These are phyloP conservation scores for Climacium dendroides DNA, from an alignment of 225 moss, liverwort and hornwort genomes.

Conservation along the genomic window DNA sequence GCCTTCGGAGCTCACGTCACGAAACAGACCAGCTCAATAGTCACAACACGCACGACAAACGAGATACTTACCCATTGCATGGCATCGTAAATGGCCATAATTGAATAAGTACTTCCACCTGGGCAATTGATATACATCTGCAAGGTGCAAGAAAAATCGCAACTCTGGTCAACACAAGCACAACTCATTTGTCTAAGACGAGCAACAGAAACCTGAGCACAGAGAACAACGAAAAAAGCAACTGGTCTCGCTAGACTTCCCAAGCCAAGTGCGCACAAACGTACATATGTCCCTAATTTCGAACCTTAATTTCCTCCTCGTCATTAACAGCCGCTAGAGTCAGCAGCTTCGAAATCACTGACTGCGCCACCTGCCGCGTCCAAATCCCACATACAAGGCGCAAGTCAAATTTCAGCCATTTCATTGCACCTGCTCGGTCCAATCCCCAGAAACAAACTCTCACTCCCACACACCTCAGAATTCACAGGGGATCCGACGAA, in stretches of 20 bases:
- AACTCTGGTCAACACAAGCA: not conserved
- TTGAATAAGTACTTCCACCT: constrained; percentile 86
- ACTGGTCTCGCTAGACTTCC: not conserved
- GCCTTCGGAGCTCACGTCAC: not conserved
- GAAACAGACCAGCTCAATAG: not conserved
- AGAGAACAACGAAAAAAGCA: not conserved
- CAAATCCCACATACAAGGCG: not conserved
- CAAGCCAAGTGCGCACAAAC: not conserved
- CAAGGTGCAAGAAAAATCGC: not conserved
- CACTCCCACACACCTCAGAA: constrained; percentile 24
- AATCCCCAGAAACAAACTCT: not conserved
- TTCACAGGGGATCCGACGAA: constrained; percentile 85
- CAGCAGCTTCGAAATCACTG: constrained; percentile 73
- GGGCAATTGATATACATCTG: constrained; percentile 98
- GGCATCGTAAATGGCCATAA: constrained; percentile 76
- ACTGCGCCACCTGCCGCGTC: constrained; percentile 59
- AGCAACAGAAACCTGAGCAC: not conserved
- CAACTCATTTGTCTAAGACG: not conserved
- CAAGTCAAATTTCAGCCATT: not conserved
- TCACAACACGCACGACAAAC: not conserved
- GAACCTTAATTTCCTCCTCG: constrained; percentile 61
- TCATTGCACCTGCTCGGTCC: not conserved
- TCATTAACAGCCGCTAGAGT: constrained; percentile 87
- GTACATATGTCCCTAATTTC: not conserved
- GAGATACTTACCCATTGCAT: constrained; percentile 69